Conservation (phyloP, 306 rosid species). For the Quercus rubra region DNA sequence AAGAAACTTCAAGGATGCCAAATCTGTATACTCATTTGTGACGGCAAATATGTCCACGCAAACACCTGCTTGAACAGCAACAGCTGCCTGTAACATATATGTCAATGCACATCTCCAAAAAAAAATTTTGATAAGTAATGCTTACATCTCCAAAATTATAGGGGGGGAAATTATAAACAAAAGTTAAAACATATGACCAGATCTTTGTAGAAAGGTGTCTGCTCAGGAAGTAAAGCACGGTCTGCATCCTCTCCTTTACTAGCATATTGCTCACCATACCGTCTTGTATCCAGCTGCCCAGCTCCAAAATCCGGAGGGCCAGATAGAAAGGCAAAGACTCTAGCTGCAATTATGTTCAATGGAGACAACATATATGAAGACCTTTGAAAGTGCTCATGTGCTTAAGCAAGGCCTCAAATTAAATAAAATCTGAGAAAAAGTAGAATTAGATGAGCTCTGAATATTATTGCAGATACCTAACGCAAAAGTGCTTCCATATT, state of each 20-base stretch:
- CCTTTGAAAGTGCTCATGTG: conserved; percentile 4
- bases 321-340: conserved; percentile 85
- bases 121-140: neutral
- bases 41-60: conserved; percentile 97
- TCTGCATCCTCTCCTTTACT: conserved; percentile 99
- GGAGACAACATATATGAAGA: conserved; percentile 29
- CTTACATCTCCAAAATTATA: conserved; percentile 28
- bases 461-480: conserved; percentile 54
- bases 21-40: conserved; percentile 92
- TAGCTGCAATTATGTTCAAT: conserved; percentile 59
- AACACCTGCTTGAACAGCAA: conserved; percentile 98
- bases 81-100: conserved; percentile 73
- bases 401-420: neutral
- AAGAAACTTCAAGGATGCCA: conserved; percentile 89
- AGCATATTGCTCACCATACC: conserved; percentile 97
- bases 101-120: conserved; percentile 31
- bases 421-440: neutral
- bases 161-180: conserved; percentile 9
- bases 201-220: conserved; percentile 92
- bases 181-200: conserved; percentile 46
- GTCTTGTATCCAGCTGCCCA: conserved; percentile 88
- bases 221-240: conserved; percentile 95
- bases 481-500: conserved; percentile 95
- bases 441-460: conserved; percentile 11
- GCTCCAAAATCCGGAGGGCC: conserved; percentile 98